These are phyloP conservation scores for Jackrogersella multiformis DNA, from an alignment of 495 filamentous ascomycete genomes.

Conservation along the genomic window DNA sequence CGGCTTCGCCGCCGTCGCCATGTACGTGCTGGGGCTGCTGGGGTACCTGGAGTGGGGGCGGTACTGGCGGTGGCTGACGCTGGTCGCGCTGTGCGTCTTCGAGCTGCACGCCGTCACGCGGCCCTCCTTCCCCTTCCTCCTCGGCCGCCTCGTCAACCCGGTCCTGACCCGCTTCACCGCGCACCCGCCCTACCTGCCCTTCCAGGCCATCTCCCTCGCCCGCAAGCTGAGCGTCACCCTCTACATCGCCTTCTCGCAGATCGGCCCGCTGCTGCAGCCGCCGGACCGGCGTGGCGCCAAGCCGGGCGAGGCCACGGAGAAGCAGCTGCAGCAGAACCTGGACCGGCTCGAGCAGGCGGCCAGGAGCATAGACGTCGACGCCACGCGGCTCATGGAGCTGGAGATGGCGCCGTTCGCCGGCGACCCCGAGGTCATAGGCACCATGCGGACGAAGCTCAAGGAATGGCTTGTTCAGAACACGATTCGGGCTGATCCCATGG, in stretches of 20 bases:
- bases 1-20: constrained; percentile 63
- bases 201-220: constrained; percentile 81
- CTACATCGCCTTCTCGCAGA: constrained; percentile 90
- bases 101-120: constrained; percentile 79
- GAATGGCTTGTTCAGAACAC: constrained; percentile 82
- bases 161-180: constrained; percentile 59
- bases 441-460: constrained; percentile 71
- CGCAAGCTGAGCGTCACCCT: constrained; percentile 80
- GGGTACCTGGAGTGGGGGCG: constrained; percentile 86
- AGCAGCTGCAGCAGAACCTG: constrained; percentile 56
- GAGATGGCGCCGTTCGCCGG: constrained; percentile 85
- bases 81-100: constrained; percentile 72
- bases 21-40: constrained; percentile 75
- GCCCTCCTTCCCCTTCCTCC: constrained; percentile 63
- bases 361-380: constrained; percentile 70
- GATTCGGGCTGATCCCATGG: constrained; percentile 75
- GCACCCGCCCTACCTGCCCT: constrained; percentile 80
- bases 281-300: constrained; percentile 43
- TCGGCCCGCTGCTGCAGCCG: constrained; percentile 68
- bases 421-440: constrained; percentile 67
- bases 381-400: constrained; percentile 72
- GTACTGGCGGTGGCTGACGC: constrained; percentile 89
- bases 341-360: constrained; percentile 65
- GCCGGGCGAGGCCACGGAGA: constrained; percentile 50
- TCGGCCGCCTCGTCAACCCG: constrained; percentile 70